Conservation (phyloP, 805 yeast genomes). For the Myxozyma geophila region DNA sequence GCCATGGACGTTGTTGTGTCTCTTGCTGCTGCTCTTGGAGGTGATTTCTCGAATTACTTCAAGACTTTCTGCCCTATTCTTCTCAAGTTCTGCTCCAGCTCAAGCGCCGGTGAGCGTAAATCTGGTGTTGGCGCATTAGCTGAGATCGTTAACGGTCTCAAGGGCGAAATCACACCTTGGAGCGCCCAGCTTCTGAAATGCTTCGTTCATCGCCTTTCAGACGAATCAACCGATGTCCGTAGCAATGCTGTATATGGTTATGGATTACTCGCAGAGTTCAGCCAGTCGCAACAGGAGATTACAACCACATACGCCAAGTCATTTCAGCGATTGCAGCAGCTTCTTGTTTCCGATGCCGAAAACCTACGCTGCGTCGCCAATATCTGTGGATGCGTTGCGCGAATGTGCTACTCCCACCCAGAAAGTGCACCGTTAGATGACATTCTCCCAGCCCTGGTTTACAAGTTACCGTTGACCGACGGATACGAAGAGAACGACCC, state of each 20-base stretch:
- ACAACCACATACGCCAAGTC: slow-evolving; percentile 68
- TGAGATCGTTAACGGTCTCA: slow-evolving; percentile 80
- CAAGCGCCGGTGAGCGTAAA: slow-evolving; percentile 75
- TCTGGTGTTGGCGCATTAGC: slow-evolving; percentile 88
- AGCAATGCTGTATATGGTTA: slow-evolving; percentile 96
- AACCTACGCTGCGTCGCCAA: slow-evolving; percentile 64
- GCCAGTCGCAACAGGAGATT: slow-evolving; percentile 59
- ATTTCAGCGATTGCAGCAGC: slow-evolving; percentile 67
- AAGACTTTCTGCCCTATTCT: slow-evolving; percentile 70
- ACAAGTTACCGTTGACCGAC: slow-evolving; percentile 81
- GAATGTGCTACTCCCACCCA: slow-evolving; percentile 79
- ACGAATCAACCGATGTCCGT: slow-evolving; percentile 78
- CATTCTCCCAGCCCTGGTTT: slow-evolving; percentile 71
- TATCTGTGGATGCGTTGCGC: slow-evolving; percentile 95
- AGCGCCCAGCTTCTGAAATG: slow-evolving; percentile 70
- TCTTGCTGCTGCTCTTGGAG: slow-evolving; percentile 75
- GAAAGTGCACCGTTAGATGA: slow-evolving; percentile 75
- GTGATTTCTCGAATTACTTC: slow-evolving; percentile 76
- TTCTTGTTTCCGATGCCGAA: slow-evolving; percentile 77
- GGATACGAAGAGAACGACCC: slow-evolving; percentile 94
- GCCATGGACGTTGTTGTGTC: slow-evolving; percentile 84
- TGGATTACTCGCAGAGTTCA: slow-evolving; percentile 69
- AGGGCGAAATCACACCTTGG: slow-evolving; percentile 63
- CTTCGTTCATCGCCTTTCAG: slow-evolving; percentile 69
- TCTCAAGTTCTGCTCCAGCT: slow-evolving; percentile 59